Percentiles rank a stretch among this genome's conserved stretches.
Evolutionary conservation across 1,139 yeast species (phyloP).

Genomic region (Hansenula lynferdii): DNA sequence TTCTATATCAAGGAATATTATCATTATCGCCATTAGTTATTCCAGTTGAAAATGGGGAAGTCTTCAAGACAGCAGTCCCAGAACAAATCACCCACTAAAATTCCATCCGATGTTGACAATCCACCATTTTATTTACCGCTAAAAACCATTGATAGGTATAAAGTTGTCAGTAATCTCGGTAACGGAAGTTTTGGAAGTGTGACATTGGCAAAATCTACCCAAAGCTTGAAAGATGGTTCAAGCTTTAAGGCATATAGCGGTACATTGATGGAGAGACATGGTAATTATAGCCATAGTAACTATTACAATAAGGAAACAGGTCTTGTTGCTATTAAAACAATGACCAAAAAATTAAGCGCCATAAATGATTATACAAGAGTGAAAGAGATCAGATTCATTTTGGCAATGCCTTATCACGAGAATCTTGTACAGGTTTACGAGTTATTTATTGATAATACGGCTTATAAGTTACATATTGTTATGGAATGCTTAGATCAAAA

Average conservation of each 20-base stretch:
- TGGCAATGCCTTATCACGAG: constrained; percentile 65
- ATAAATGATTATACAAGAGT: constrained; percentile 56
- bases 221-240: constrained; percentile 17
- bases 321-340: constrained; percentile 80
- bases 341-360: constrained; percentile 49
- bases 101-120: constrained; percentile 30
- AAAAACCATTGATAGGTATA: constrained; percentile 43
- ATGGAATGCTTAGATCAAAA: constrained; percentile 90
- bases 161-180: constrained; percentile 52
- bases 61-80: no score
- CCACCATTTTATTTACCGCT: constrained; percentile 39
- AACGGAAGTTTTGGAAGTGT: constrained; percentile 80
- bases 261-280: constrained; percentile 40
- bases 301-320: constrained; percentile 29
- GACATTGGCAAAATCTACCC: constrained; percentile 47
- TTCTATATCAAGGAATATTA: no score
- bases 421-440: constrained; percentile 73
- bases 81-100: constrained; percentile 1
- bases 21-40: no score
- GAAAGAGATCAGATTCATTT: constrained; percentile 72
- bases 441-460: constrained; percentile 61
- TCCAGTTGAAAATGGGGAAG: no score
- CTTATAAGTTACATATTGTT: constrained; percentile 64
- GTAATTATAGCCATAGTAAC: constrained; percentile 24
- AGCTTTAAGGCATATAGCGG: constrained; percentile 23